Conservation (phyloP, 1,284 basidiomycete genomes). For the Ceratorhiza oryzae-sativae region DNA sequence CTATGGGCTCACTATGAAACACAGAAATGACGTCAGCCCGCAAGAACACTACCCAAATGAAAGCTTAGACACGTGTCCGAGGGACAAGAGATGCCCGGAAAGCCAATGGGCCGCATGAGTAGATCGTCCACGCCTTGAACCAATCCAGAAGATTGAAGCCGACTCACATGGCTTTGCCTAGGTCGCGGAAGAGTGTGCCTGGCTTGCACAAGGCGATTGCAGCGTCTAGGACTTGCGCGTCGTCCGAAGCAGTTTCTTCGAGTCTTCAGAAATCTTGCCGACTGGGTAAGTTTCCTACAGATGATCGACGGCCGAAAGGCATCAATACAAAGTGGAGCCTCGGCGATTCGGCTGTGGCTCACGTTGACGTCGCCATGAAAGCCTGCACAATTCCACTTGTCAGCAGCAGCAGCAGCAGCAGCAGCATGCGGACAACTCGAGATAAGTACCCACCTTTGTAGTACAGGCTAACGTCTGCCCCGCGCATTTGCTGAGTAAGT, state of each 20-base stretch:
- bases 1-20: constrained; percentile 73
- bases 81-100: constrained; percentile 8
- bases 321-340: constrained; percentile 40
- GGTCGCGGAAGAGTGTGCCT: constrained; percentile 82
- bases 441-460: constrained; percentile 63
- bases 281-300: constrained; percentile 75
- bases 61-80: constrained; percentile 9
- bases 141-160: constrained; percentile 17
- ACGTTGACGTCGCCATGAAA: constrained; percentile 92
- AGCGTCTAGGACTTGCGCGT: constrained; percentile 82
- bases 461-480: constrained; percentile 67
- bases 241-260: constrained; percentile 79
- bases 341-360: constrained; percentile 43
- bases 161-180: constrained; percentile 80
- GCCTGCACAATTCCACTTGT: constrained; percentile 55
- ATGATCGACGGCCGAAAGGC: constrained; percentile 9
- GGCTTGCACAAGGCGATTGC: constrained; percentile 92
- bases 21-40: constrained; percentile 33
- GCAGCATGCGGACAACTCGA: constrained; percentile 4
- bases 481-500: constrained; percentile 13
- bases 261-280: constrained; percentile 83
- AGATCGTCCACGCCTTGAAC: constrained; percentile 14
- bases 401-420: too few relatives aligned
- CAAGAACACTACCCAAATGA: neutral
- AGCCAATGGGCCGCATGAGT: constrained; percentile 7